phyloP scores from a whole-genome alignment of 139 green algal genomes.

The Deuterostichococcus epilithicus region DNA sequence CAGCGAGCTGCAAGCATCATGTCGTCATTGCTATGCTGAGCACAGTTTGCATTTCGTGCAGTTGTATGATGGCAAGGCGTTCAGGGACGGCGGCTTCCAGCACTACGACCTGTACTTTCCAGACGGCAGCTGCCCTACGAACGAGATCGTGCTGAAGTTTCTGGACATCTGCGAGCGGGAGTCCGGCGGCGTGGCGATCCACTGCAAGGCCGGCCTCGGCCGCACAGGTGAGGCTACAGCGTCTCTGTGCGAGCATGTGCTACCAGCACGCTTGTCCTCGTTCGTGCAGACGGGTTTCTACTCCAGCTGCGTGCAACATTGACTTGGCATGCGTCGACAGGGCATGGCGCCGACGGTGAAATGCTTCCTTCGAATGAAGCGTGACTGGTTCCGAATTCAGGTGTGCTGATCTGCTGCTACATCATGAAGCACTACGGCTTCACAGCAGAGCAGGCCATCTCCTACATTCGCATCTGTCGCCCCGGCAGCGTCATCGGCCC shows the following conservation, averaged over 20 bases:
- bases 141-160: slow-evolving; percentile 73
- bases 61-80: slow-evolving; percentile 83
- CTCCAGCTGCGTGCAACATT: not conserved
- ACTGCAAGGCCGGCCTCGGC: slow-evolving; percentile 96
- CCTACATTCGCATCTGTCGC: slow-evolving; percentile 87
- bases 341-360: not conserved
- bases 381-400: too few relatives aligned
- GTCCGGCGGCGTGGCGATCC: slow-evolving; percentile 69
- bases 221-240: slow-evolving; percentile 51
- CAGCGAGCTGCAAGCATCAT: not conserved
- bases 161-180: slow-evolving; percentile 72
- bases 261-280: too few relatives aligned
- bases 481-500: slow-evolving; percentile 89
- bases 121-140: slow-evolving; percentile 78
- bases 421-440: slow-evolving; percentile 93
- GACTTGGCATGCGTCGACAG: not conserved
- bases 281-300: too few relatives aligned
- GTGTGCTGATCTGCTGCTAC: slow-evolving; percentile 86
- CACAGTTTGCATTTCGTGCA: slow-evolving; percentile 15
- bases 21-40: not conserved
- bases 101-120: slow-evolving; percentile 94
- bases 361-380: too few relatives aligned
- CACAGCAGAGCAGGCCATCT: slow-evolving; percentile 80
- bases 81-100: slow-evolving; percentile 70
- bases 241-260: not conserved